phyloP scores from a whole-genome alignment of 2,329 filamentous ascomycete species.

The Cadophora luteo-olivacea region DNA sequence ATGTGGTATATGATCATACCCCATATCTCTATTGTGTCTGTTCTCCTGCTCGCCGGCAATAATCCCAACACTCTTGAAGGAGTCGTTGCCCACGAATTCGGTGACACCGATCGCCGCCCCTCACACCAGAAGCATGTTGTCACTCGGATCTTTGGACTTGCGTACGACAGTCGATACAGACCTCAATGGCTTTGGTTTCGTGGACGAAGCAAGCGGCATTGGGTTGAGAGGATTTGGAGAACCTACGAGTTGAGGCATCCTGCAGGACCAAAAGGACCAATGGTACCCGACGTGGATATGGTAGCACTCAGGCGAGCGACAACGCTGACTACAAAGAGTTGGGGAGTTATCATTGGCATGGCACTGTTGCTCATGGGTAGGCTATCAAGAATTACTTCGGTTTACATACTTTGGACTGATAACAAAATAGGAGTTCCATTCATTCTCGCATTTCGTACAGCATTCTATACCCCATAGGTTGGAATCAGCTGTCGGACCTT shows the following conservation, averaged over 20 bases:
- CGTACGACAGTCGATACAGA: slow-evolving; percentile 21
- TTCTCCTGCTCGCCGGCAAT: slow-evolving; percentile 27
- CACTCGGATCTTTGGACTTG: slow-evolving; percentile 14
- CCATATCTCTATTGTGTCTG: slow-evolving; percentile 29
- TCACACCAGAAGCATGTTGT: slow-evolving; percentile 23
- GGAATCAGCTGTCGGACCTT: slow-evolving; percentile 46
- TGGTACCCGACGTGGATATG: slow-evolving; percentile 29
- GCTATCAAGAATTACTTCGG: not conserved
- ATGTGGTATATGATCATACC: slow-evolving; percentile 30
- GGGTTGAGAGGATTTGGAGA: slow-evolving; percentile 25
- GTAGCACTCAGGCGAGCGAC: slow-evolving; percentile 24
- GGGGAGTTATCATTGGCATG: slow-evolving; percentile 29
- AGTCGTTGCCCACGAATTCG: slow-evolving; percentile 31
- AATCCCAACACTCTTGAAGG: slow-evolving; percentile 31
- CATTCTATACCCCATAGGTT: slow-evolving; percentile 45
- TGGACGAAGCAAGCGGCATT: slow-evolving; percentile 22
- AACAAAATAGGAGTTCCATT: slow-evolving; percentile 43
- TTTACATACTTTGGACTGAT: slow-evolving; percentile 38
- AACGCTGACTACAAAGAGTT: slow-evolving; percentile 26
- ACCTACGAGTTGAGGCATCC: slow-evolving; percentile 25
- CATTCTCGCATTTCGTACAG: slow-evolving; percentile 45
- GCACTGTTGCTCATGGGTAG: slow-evolving; percentile 22
- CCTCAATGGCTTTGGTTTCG: slow-evolving; percentile 22
- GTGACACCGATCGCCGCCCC: slow-evolving; percentile 23
- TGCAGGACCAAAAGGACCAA: slow-evolving; percentile 11